phyloP scores from a whole-genome alignment of 495 filamentous ascomycete genomes.

The Lepraria neglecta region DNA sequence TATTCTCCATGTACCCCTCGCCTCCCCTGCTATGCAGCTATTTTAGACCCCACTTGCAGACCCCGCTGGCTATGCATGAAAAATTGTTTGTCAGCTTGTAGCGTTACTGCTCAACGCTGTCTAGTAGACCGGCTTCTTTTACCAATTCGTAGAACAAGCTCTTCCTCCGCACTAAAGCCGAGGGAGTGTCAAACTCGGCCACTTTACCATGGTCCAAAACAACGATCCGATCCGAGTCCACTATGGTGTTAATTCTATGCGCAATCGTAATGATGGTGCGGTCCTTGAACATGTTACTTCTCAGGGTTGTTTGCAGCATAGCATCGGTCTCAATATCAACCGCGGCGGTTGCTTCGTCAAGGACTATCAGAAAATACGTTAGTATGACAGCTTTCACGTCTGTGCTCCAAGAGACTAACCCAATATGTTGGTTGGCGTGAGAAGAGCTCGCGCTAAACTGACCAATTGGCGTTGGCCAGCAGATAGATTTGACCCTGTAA shows the following conservation, averaged over 20 bases:
- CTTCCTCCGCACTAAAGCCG: slow-evolving; percentile 45
- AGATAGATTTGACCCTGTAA: slow-evolving; percentile 53
- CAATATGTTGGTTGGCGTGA: slow-evolving; percentile 94
- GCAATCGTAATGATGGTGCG: slow-evolving; percentile 97
- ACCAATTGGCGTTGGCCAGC: slow-evolving; percentile 78
- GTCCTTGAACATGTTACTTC: slow-evolving; percentile 64
- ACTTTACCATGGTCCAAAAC: slow-evolving; percentile 70
- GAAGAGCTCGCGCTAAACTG: slow-evolving; percentile 83
- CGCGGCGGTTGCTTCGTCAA: slow-evolving; percentile 95
- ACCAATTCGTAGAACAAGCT: slow-evolving; percentile 54
- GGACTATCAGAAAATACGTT: slow-evolving; percentile 41
- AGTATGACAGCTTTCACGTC: not conserved
- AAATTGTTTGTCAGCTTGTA: slow-evolving; percentile 26
- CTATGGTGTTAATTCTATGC: slow-evolving; percentile 94
- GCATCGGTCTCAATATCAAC: slow-evolving; percentile 95
- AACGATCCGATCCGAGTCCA: slow-evolving; percentile 85
- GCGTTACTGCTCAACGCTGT: slow-evolving; percentile 37
- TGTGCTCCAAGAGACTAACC: slow-evolving; percentile 4
- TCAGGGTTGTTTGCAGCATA: slow-evolving; percentile 57
- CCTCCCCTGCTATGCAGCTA: not conserved
- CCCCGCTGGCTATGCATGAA: slow-evolving; percentile 21
- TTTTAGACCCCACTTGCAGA: not conserved
- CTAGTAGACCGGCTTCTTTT: slow-evolving; percentile 50
- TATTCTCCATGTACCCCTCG: slow-evolving; percentile 7
- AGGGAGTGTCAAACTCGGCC: slow-evolving; percentile 53